phyloP scores from a whole-genome alignment of 2,329 filamentous ascomycete species.

The Curvularia spicifera region DNA sequence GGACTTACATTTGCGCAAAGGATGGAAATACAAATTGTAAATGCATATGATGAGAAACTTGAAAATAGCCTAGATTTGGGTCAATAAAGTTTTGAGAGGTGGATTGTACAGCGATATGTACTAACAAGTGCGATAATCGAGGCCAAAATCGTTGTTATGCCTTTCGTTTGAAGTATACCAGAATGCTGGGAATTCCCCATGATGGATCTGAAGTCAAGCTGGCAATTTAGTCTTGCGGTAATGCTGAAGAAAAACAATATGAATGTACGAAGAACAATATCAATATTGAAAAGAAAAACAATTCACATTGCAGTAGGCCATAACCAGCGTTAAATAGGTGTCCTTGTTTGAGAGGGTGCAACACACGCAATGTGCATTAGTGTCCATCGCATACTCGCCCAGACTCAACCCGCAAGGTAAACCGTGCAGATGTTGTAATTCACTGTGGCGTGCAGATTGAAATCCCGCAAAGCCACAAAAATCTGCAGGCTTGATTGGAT shows the following conservation, averaged over 20 bases:
- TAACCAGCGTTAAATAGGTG: background rate
- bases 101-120: background rate
- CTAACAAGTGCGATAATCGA: background rate
- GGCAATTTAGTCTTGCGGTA: background rate
- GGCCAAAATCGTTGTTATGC: background rate
- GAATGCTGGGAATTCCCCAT: background rate
- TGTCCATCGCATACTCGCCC: background rate
- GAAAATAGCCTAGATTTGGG: background rate
- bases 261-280: too few species aligned
- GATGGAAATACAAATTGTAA: slow-evolving; percentile 11
- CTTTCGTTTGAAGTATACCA: too few species aligned
- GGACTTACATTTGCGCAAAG: slow-evolving; percentile 5
- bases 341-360: background rate
- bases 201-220: background rate
- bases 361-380: too few species aligned
- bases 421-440: too few species aligned
- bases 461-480: background rate
- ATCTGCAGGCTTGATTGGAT: background rate
- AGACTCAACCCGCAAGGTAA: background rate
- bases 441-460: background rate
- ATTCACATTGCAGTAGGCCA: background rate
- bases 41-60: background rate
- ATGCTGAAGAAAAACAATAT: background rate
- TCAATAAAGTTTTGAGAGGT: background rate
- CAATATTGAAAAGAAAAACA: too few species aligned